These are phyloP conservation scores for Ceratobasidium theobromae DNA, from an alignment of 1,284 basidiomycete genomes.

Conservation along the genomic window DNA sequence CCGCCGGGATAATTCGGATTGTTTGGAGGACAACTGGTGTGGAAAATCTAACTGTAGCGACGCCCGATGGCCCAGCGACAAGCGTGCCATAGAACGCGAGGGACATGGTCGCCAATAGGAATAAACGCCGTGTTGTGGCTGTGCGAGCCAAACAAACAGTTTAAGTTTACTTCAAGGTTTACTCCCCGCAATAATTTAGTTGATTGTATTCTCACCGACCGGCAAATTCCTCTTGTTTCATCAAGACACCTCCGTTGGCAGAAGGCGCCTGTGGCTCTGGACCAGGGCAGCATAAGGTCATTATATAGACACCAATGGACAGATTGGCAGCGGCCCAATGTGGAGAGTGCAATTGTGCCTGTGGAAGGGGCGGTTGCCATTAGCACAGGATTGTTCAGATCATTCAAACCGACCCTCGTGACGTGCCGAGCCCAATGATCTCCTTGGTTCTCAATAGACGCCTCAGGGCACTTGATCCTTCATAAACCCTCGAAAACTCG, in stretches of 20 bases:
- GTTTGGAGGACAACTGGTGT: conserved; percentile 61
- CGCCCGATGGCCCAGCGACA: conserved; percentile 49
- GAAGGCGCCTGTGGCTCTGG: too few relatives aligned
- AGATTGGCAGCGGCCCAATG: too few relatives aligned
- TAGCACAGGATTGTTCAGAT: conserved; percentile 10
- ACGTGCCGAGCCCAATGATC: background rate
- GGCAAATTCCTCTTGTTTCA: too few relatives aligned
- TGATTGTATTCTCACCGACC: too few relatives aligned
- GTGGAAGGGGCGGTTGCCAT: background rate
- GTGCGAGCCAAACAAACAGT: background rate
- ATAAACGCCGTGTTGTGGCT: background rate
- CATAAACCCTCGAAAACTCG: background rate
- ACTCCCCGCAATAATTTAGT: too few relatives aligned
- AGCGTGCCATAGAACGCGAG: conserved; percentile 38
- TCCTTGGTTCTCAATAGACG: conserved; percentile 8
- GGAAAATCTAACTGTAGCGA: conserved; percentile 67
- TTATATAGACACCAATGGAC: too few relatives aligned
- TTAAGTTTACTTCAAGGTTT: too few relatives aligned
- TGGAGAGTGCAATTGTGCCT: background rate
- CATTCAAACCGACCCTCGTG: conserved; percentile 22
- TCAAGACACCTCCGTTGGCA: too few relatives aligned
- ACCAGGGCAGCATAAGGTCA: too few relatives aligned
- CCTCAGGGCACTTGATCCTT: background rate
- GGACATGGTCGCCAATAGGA: background rate
- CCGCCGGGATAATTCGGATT: conserved; percentile 63